Evolutionary conservation across 2,329 filamentous ascomycete genomes (phyloP), one percentile per base, ranked within the genome.

Genomic region (Alternaria sp.): DNA sequence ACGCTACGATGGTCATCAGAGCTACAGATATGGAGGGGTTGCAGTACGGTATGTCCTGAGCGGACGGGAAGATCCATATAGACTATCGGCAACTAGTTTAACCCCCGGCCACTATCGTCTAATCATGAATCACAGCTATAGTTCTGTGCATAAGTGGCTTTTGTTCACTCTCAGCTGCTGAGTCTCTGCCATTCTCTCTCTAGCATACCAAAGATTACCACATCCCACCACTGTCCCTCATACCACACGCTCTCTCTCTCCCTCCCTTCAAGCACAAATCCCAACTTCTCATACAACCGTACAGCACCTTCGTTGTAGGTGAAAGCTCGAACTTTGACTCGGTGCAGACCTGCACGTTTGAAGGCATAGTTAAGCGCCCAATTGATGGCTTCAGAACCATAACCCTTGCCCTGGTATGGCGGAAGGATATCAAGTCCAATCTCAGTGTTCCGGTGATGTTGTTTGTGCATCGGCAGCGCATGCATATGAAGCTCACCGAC

Each of bases 341-440:
- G 71, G 61, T 85, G 83, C 69, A 83, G 65, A 0, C 79, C 80
- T 1, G 76, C 81, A n/a, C 73, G 72, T 6, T 68, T 64, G 62
- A 86, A 86, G 0, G 80, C 80, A 78, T 82, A 85, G 24, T 81
- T 76, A 4, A 84, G 63, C 0, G 70, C 78, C 83, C 82, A 86
- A 26, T 74, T 71, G 44, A 85, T 81, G 1, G 81, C 80, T 63
- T 85, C 83, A 7, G 64, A 67, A 1, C 83, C 83, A 54, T 85
- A 85, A 0, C 83, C 82, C 20, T 75, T 63, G 0, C 75, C 72
- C 54, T 82, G 79, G 52, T 78, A 77, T 0, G 57, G 7, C 0
- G 71, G 64, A 2, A 77, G 63, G 5, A 84, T 73, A 0, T 70
- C 66, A n/a, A 84, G 71, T 0, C 75, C 79, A 8, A 84, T 72